These are phyloP conservation scores for Trypanosoma cruzi DNA, from an alignment of 208 protist species.

Conservation along the genomic window DNA sequence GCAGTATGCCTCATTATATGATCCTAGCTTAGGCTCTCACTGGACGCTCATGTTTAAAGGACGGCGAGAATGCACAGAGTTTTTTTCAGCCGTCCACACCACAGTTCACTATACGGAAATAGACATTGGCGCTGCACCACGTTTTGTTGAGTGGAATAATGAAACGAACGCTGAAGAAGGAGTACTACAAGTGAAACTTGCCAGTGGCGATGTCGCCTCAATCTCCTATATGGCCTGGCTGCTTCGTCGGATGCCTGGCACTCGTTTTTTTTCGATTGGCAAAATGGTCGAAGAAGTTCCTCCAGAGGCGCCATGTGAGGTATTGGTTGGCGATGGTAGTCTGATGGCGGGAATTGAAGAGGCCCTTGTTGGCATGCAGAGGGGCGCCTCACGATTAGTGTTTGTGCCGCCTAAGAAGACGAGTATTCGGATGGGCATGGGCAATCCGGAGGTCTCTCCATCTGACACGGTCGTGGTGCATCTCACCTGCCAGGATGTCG, in stretches of 20 bases:
- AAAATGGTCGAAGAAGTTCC: conserved; percentile 45
- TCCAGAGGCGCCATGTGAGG: conserved; percentile 36
- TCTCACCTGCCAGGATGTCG: conserved; percentile 35
- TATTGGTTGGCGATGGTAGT: conserved; percentile 38
- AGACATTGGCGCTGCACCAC: conserved; percentile 2
- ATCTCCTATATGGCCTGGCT: conserved; percentile 41
- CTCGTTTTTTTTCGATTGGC: conserved; percentile 37
- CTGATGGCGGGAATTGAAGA: conserved; percentile 51
- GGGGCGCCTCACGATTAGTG: conserved; percentile 40
- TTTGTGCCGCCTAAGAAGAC: conserved; percentile 46
- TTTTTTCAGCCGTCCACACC: conserved; percentile 46
- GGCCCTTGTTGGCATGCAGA: conserved; percentile 48
- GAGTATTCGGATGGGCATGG: conserved; percentile 20
- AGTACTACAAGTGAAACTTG: conserved; percentile 1
- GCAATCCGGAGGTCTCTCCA: conserved; percentile 32
- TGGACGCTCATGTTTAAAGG: conserved; percentile 41
- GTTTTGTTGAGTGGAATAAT: conserved; percentile 27
- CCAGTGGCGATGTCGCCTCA: conserved; percentile 17
- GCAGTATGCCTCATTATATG: conserved; percentile 44
- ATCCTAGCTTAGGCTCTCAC: conserved; percentile 27
- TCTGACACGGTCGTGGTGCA: conserved; percentile 31
- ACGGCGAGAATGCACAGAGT: conserved; percentile 37
- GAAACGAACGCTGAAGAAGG: conserved; percentile 8
- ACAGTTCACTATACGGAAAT: conserved; percentile 34
- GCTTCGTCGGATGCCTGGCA: conserved; percentile 38